phyloP scores from a whole-genome alignment of 768 basidiomycete species.

The Trametes cubensis region DNA sequence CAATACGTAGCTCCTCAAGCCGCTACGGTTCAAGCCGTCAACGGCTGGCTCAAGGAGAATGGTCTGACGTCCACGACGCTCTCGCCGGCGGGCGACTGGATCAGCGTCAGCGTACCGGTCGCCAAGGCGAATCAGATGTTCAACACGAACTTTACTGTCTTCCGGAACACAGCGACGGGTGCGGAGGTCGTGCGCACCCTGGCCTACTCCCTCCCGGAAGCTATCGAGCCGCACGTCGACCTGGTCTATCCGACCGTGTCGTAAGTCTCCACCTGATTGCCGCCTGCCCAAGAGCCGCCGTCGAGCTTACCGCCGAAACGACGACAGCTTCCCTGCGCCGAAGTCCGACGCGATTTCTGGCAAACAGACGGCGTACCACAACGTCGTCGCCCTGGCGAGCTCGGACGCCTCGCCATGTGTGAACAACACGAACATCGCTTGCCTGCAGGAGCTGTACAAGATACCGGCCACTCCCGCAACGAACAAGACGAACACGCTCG shows the following conservation, averaged over 20 bases:
- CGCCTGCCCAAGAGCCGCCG: not conserved
- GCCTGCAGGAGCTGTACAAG: slow-evolving; percentile 36
- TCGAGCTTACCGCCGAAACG: no score
- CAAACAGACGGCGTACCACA: no score
- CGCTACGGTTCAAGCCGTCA: slow-evolving; percentile 32
- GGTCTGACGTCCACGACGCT: slow-evolving; percentile 27
- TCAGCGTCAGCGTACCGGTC: slow-evolving; percentile 36
- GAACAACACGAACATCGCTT: slow-evolving; percentile 28
- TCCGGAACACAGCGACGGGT: slow-evolving; percentile 35
- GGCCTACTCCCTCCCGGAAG: slow-evolving; percentile 39
- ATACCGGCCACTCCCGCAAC: slow-evolving; percentile 37
- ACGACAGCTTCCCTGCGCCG: not conserved
- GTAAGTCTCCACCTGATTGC: slow-evolving; percentile 17
- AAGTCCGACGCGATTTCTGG: not conserved
- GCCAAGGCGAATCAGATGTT: slow-evolving; percentile 39
- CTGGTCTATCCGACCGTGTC: slow-evolving; percentile 38
- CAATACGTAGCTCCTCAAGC: slow-evolving; percentile 30
- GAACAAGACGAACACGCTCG: slow-evolving; percentile 27
- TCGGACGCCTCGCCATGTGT: slow-evolving; percentile 19
- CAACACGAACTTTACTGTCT: slow-evolving; percentile 38
- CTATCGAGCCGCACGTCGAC: slow-evolving; percentile 35
- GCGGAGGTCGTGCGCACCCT: slow-evolving; percentile 38
- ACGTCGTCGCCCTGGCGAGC: not conserved
- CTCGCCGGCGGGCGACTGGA: slow-evolving; percentile 40
- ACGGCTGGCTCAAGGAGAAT: slow-evolving; percentile 33